These are phyloP conservation scores for Cladobotryum mycophilum DNA, from an alignment of 2,329 filamentous ascomycete species.

Conservation along the genomic window DNA sequence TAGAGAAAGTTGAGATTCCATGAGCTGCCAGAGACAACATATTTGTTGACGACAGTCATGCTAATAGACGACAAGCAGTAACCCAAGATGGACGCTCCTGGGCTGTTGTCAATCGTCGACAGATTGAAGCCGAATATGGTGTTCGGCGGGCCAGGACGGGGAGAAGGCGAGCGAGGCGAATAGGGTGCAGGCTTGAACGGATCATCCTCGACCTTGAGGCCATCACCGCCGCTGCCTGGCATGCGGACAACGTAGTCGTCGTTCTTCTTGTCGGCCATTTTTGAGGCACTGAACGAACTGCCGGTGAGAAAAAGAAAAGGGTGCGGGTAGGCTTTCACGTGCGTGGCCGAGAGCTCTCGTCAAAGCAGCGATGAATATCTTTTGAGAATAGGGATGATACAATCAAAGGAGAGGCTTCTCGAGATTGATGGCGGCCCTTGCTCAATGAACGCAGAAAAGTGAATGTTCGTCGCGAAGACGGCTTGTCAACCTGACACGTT, in stretches of 20 bases:
- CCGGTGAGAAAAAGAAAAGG: constrained; percentile 1
- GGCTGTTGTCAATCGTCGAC: constrained; percentile 63
- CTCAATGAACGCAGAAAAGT: not conserved
- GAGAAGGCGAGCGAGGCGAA: constrained; percentile 11
- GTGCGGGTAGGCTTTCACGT: no score
- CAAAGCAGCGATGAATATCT: not conserved
- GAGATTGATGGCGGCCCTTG: not conserved
- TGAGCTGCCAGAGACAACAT: constrained; percentile 79
- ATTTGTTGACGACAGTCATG: constrained; percentile 99
- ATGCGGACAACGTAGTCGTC: constrained; percentile 70
- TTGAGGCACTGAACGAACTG: constrained; percentile 6
- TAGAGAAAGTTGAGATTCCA: constrained; percentile 98
- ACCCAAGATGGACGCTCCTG: constrained; percentile 71
- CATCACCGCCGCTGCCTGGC: constrained; percentile 50
- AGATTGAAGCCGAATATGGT: constrained; percentile 26
- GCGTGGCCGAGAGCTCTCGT: no score
- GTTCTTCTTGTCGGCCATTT: constrained; percentile 86
- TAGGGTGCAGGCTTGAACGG: constrained; percentile 31
- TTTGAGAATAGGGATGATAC: not conserved
- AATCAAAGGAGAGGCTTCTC: constrained; percentile 7
- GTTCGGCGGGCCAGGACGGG: constrained; percentile 10
- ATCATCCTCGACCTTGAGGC: constrained; percentile 42
- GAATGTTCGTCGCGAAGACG: constrained; percentile 8
- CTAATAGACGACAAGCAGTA: constrained; percentile 96
- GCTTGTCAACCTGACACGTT: constrained; percentile 10